Conservation (phyloP, 495 filamentous ascomycete genomes). For the Aspergillus sclerotiicarbonarius region DNA sequence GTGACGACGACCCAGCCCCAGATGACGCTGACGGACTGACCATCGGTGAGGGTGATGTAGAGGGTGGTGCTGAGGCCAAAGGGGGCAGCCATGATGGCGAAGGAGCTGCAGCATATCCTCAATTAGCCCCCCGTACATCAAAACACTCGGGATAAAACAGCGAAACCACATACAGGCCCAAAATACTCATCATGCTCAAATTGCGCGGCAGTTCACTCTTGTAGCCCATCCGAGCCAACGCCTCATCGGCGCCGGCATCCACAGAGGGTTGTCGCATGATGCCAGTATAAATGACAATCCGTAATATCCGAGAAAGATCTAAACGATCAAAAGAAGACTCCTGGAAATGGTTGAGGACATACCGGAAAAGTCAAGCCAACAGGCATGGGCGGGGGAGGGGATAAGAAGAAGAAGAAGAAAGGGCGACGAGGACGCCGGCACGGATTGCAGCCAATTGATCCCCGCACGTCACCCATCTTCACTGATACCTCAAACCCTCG, state of each 20-base stretch:
- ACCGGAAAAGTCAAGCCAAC: no score
- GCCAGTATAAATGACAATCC: background rate
- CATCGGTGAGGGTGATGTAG: conserved; percentile 64
- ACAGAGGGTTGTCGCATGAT: conserved; percentile 24
- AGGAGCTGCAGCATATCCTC: conserved; percentile 26
- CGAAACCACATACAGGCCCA: conserved; percentile 49
- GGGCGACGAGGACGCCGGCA: no score
- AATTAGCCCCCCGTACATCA: background rate
- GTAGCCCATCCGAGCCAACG: conserved; percentile 61
- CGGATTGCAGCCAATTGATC: no score
- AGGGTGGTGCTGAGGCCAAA: conserved; percentile 70
- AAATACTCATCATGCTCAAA: conserved; percentile 63
- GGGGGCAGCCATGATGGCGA: conserved; percentile 60
- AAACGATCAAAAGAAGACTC: background rate
- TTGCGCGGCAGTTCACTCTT: conserved; percentile 60
- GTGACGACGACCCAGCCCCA: conserved; percentile 72
- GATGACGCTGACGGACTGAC: conserved; percentile 63
- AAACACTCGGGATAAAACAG: background rate
- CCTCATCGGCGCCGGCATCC: conserved; percentile 49
- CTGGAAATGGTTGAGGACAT: background rate
- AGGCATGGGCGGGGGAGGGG: no score
- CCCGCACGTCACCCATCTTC: no score
- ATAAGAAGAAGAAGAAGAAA: no score
- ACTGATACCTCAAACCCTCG: background rate
- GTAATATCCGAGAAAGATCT: background rate